Conservation (phyloP, 768 basidiomycete genomes). For the Termitomyces sp. region DNA sequence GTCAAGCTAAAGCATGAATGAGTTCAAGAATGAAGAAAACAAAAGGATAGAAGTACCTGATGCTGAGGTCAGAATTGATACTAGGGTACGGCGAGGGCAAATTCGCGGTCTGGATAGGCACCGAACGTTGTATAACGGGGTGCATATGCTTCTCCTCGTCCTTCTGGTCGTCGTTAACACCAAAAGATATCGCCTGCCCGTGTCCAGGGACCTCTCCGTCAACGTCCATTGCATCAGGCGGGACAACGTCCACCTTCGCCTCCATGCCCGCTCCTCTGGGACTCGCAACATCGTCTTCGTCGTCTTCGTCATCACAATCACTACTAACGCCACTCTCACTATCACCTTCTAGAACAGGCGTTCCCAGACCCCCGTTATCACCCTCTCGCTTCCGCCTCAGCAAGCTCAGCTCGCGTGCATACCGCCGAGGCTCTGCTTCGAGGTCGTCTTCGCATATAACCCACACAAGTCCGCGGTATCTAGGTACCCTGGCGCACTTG, state of each 20-base stretch:
- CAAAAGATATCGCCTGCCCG: constrained; percentile 7
- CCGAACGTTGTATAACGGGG: constrained; percentile 38
- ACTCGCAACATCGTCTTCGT: constrained; percentile 17
- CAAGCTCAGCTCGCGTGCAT: constrained; percentile 23
- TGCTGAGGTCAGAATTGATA: constrained; percentile 1
- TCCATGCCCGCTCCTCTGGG: constrained; percentile 11
- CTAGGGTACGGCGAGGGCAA: constrained; percentile 11
- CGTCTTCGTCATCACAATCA: constrained; percentile 22
- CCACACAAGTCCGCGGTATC: constrained; percentile 78
- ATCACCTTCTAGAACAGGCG: constrained; percentile 13
- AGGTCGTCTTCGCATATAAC: constrained; percentile 76
- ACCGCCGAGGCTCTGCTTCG: constrained; percentile 22
- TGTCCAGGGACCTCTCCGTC: constrained; percentile 8
- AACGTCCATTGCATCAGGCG: constrained; percentile 20
- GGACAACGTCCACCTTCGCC: constrained; percentile 21
- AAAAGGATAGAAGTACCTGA: constrained; percentile 8
- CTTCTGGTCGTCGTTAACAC: constrained; percentile 24
- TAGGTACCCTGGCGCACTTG: constrained; percentile 24
- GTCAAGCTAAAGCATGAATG: not conserved
- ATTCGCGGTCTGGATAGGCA: constrained; percentile 16
- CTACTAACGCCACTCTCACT: constrained; percentile 19
- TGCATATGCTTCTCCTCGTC: constrained; percentile 51
- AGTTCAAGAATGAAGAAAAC: not conserved
- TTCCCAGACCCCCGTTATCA: not conserved
- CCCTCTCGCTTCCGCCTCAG: constrained; percentile 27